A percentile compares a stretch with the other conserved stretches of the same genome.
Conservation (phyloP, 2,329 filamentous ascomycete species). For the Daldinia eschscholtzii region DNA sequence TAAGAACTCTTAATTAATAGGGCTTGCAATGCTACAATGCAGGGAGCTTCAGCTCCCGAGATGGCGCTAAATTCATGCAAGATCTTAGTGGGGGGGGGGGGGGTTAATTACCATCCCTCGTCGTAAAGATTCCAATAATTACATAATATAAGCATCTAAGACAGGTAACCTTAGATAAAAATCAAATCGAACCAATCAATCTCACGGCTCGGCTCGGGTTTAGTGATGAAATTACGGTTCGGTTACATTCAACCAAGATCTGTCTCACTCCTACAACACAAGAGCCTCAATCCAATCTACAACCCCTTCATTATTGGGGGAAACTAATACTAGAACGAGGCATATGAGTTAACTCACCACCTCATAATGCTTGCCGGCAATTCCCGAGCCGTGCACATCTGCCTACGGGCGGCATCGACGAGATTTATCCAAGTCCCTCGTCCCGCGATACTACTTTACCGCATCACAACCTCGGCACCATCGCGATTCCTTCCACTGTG, state of each 20-base stretch:
- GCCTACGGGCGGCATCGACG: conserved; percentile 19
- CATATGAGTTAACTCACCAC: conserved; percentile 3
- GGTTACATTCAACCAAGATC: conserved; percentile 42
- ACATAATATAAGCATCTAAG: not conserved
- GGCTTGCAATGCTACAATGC: not conserved
- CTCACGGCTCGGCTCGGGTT: conserved; percentile 8
- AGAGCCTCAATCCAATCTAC: conserved; percentile 38
- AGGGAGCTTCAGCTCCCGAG: not conserved
- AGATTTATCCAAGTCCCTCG: conserved; percentile 2
- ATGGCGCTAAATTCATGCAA: conserved; percentile 20
- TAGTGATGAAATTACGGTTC: conserved; percentile 3
- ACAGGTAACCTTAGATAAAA: not conserved
- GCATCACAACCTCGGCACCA: not conserved
- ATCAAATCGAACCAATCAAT: conserved; percentile 4
- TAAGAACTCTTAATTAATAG: not conserved
- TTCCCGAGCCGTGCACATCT: conserved; percentile 23
- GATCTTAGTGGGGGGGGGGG: conserved; percentile 13
- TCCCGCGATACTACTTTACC: conserved; percentile 19
- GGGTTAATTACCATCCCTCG: not conserved
- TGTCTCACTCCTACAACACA: conserved; percentile 35
- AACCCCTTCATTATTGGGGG: conserved; percentile 14
- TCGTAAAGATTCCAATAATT: not conserved
- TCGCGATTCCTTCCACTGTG: not conserved
- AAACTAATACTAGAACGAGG: not conserved
- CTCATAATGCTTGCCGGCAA: conserved; percentile 28